Conservation (phyloP, 495 filamentous ascomycete species). For the Terfezia claveryi region DNA sequence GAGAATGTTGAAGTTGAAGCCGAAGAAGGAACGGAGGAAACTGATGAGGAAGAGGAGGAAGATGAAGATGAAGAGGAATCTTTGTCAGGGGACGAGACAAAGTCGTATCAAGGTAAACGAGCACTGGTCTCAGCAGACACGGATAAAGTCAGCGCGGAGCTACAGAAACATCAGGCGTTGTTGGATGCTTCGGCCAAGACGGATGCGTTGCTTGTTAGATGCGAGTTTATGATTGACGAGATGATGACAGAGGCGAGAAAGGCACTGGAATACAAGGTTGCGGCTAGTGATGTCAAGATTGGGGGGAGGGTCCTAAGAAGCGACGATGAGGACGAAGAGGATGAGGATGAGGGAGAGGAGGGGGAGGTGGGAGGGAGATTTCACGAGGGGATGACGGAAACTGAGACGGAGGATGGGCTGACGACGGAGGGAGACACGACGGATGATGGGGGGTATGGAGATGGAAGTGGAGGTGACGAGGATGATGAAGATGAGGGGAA, state of each 20-base stretch:
- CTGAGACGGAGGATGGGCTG: constrained; percentile 3
- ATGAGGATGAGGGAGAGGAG: constrained; percentile 7
- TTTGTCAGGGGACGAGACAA: neutral
- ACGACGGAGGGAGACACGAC: constrained; percentile 3
- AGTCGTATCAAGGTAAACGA: neutral
- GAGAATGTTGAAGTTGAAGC: constrained; percentile 27
- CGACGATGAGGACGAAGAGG: constrained; percentile 32
- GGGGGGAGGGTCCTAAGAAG: constrained; percentile 58
- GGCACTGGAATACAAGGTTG: constrained; percentile 61
- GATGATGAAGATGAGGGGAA: constrained; percentile 3
- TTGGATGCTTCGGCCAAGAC: constrained; percentile 77
- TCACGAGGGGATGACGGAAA: neutral
- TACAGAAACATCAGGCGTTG: constrained; percentile 70
- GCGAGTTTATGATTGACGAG: constrained; percentile 65
- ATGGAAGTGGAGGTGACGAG: neutral
- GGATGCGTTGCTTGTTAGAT: constrained; percentile 78
- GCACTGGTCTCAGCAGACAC: neutral
- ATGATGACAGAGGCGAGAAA: constrained; percentile 72
- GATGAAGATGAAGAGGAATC: constrained; percentile 45
- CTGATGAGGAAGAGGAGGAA: constrained; percentile 7
- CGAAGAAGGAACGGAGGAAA: constrained; percentile 7
- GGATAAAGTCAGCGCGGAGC: constrained; percentile 40
- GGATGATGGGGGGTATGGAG: constrained; percentile 2
- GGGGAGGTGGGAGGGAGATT: neutral
- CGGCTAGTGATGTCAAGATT: constrained; percentile 52